Percentiles rank a stretch among this genome's conserved stretches.
Conservation (phyloP, 345 rosid genomes). For the Theobroma cacao region DNA sequence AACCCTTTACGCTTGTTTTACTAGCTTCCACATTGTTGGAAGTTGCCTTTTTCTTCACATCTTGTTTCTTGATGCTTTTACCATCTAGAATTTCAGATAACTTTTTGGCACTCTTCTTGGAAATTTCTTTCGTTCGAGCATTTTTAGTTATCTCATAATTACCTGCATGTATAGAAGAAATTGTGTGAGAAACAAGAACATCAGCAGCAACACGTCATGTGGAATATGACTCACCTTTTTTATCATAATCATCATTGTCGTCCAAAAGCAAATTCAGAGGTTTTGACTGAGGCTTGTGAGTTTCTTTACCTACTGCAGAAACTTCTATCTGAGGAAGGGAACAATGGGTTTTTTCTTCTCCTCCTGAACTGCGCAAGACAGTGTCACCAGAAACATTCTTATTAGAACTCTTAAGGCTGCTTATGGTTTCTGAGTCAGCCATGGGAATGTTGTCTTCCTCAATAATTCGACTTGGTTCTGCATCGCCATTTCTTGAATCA, state of each 20-base stretch:
- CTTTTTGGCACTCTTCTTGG: conserved; percentile 27
- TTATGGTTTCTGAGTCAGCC: conserved; percentile 1
- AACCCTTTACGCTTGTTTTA: conserved; percentile 31
- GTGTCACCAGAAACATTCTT: conserved; percentile 5
- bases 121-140: conserved; percentile 36
- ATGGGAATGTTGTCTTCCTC: conserved; percentile 19
- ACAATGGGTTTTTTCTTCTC: conserved; percentile 19
- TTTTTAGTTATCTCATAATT: conserved; percentile 20
- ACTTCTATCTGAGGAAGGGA: conserved; percentile 18
- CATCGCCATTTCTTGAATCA: conserved; percentile 7
- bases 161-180: conserved; percentile 32
- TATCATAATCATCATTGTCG: conserved; percentile 15
- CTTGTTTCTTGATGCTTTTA: conserved; percentile 41
- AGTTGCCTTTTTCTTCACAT: conserved; percentile 22
- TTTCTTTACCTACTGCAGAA: conserved; percentile 21
- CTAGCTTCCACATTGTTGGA: conserved; percentile 24
- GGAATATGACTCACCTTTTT: conserved; percentile 32
- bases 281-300: conserved; percentile 29
- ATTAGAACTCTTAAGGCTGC: not conserved
- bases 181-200: not conserved
- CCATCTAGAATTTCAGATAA: conserved; percentile 25
- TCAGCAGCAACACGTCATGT: conserved; percentile 7
- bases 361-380: conserved; percentile 5
- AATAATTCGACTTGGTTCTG: conserved; percentile 10
- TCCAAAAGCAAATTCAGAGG: conserved; percentile 31